Percentiles rank a stretch among this genome's conserved stretches.
These are phyloP conservation scores for Endocladia muricata DNA, from an alignment of 31 red algal genomes.

Conservation along the genomic window DNA sequence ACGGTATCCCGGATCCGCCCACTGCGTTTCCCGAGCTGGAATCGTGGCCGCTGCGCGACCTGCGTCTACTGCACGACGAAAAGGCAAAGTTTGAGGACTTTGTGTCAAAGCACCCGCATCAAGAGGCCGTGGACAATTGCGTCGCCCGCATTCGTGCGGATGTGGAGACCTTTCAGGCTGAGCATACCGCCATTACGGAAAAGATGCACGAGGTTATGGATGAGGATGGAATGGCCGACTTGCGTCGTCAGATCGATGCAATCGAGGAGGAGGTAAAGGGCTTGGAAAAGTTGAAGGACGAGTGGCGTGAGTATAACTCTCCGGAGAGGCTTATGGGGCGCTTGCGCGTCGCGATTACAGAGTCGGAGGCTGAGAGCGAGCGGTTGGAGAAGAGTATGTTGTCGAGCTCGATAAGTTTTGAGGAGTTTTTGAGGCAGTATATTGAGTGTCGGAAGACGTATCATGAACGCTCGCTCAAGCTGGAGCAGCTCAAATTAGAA, in stretches of 20 bases:
- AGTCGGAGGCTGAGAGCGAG: slow-evolving; percentile 32
- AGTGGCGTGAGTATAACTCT: slow-evolving; percentile 65
- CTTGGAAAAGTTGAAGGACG: slow-evolving; percentile 45
- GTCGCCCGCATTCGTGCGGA: slow-evolving; percentile 22
- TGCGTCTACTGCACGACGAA: slow-evolving; percentile 52
- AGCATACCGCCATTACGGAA: slow-evolving; percentile 27
- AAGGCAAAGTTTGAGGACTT: slow-evolving; percentile 54
- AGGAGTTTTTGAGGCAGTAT: slow-evolving; percentile 49
- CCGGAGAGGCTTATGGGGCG: slow-evolving; percentile 50
- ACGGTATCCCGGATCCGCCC: slow-evolving; percentile 55
- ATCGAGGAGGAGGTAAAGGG: slow-evolving; percentile 35
- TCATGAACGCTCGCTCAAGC: slow-evolving; percentile 53
- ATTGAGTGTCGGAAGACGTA: slow-evolving; percentile 56
- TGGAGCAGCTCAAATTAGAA: slow-evolving; percentile 56
- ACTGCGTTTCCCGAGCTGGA: slow-evolving; percentile 54
- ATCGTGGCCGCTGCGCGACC: slow-evolving; percentile 35
- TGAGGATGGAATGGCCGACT: slow-evolving; percentile 24
- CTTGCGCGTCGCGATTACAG: slow-evolving; percentile 37
- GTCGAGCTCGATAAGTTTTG: slow-evolving; percentile 74
- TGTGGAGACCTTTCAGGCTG: slow-evolving; percentile 47
- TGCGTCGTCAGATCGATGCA: slow-evolving; percentile 25
- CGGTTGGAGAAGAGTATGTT: slow-evolving; percentile 49
- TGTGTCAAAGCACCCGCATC: slow-evolving; percentile 65
- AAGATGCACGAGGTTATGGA: slow-evolving; percentile 42
- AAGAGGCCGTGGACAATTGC: slow-evolving; percentile 32